Evolutionary conservation across 257 asterid genomes (phyloP).

Genomic region (Craterostigma plantagineum): DNA sequence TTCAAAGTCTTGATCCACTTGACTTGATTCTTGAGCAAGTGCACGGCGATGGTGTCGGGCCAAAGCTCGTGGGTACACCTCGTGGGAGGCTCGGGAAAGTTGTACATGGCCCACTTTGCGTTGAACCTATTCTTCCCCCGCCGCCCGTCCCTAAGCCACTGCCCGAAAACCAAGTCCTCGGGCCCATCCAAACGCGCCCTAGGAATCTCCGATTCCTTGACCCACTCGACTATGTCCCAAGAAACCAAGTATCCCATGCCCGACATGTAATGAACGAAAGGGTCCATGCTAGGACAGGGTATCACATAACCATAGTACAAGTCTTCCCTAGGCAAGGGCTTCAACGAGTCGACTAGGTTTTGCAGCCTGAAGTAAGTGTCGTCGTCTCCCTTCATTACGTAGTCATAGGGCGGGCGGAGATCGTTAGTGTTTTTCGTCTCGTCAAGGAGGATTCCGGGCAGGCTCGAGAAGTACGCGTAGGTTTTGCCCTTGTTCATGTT

Average conservation of each 20-base stretch:
- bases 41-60: conserved; percentile 82
- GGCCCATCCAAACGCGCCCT: conserved; percentile 47
- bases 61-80: conserved; percentile 69
- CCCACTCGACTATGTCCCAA: conserved; percentile 86
- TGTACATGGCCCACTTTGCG: conserved; percentile 90
- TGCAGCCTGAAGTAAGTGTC: conserved; percentile 56
- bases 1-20: conserved; percentile 74
- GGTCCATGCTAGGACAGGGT: conserved; percentile 84
- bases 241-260: conserved; percentile 90
- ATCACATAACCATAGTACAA: conserved; percentile 75
- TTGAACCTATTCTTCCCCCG: conserved; percentile 59
- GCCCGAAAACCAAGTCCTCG: conserved; percentile 63
- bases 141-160: conserved; percentile 63
- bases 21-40: conserved; percentile 64
- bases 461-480: conserved; percentile 58
- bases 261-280: conserved; percentile 75
- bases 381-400: conserved; percentile 80
- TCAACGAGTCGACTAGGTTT: conserved; percentile 33
- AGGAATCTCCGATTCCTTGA: conserved; percentile 57
- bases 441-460: conserved; percentile 32
- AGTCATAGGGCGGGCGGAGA: conserved; percentile 83
- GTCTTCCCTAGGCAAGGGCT: conserved; percentile 48
- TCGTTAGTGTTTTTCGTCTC: conserved; percentile 10
- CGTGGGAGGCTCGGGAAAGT: conserved; percentile 66
- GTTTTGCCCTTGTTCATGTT: conserved; percentile 91